These are phyloP conservation scores for Picochlorum sp. DNA, from an alignment of 139 green algal genomes.

Conservation along the genomic window DNA sequence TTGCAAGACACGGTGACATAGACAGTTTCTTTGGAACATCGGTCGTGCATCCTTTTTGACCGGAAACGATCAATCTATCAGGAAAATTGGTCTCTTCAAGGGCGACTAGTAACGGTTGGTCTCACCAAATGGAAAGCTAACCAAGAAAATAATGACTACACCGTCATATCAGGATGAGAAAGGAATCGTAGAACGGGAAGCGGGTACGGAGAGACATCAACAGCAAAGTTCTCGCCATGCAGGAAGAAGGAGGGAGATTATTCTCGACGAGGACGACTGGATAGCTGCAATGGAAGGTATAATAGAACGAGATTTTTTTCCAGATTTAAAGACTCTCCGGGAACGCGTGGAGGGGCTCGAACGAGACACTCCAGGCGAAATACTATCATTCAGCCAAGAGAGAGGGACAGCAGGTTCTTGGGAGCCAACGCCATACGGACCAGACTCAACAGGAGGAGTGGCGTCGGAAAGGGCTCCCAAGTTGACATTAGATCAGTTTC, in stretches of 20 bases:
- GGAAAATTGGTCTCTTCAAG: no score
- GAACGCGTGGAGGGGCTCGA: conserved; percentile 80
- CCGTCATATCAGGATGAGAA: not conserved
- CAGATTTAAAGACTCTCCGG: conserved; percentile 72
- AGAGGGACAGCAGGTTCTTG: not conserved
- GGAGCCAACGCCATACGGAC: no score
- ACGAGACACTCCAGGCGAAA: not conserved
- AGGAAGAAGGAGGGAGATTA: conserved; percentile 12
- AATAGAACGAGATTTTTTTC: conserved; percentile 91
- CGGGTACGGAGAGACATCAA: conserved; percentile 8
- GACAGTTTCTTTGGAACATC: no score
- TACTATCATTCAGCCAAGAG: no score
- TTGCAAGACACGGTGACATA: no score
- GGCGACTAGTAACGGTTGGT: no score
- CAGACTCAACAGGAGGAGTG: not conserved
- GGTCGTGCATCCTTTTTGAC: no score
- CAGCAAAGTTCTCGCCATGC: conserved; percentile 15
- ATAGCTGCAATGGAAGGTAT: conserved; percentile 66
- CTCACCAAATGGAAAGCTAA: no score
- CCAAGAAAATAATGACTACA: no score
- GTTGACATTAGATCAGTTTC: conserved; percentile 62
- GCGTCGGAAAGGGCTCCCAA: conserved; percentile 1
- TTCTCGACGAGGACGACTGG: conserved; percentile 68
- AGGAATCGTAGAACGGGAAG: not conserved
- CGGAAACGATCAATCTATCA: no score